Evolutionary conservation across 2,329 filamentous ascomycete genomes (phyloP), one percentile per base, ranked within the genome.

Genomic region (Calonectria pauciramosa): DNA sequence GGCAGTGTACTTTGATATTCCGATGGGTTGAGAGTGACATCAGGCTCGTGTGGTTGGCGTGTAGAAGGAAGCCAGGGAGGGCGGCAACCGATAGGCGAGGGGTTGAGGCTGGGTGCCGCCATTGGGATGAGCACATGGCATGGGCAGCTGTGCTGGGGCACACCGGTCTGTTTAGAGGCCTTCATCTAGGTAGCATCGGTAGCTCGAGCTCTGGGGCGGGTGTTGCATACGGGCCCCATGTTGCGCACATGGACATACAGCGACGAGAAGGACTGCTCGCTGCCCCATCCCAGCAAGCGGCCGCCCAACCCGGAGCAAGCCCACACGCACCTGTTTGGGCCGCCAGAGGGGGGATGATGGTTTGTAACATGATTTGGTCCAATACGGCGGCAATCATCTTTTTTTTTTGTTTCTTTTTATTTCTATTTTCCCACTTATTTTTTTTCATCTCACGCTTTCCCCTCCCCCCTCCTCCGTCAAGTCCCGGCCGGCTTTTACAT

Each of bases 241-340:
- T 11, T 18, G 16, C 23, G 54, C 30, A 23, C 38, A 14, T 36
- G 32, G 30, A 59, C 28, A 36, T 51, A 16, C 36, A 49, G 38
- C 2, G 41, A 44, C 18, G 41, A 44, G 41, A 44, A n/a, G 16
- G 18, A 44, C 41, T 32, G 41, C 41, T 68, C n/a, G 38, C 38
- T 47, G 18, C 18, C 52, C 51, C 51, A 54, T 60, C 54, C 54
- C 16, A 34, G 23, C 23, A 4, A 51, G 14, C 47, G 28, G 56
- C 47, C 47, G 28, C 14, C 68, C 68, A 54, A 70, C 67, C 16
- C 52, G n/a, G 26, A 49, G 56, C 68, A 52, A 70, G 68, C 34
- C 47, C 59, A 64, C 68, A 70, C 56, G 68, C 44, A 52, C 51
- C 51, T n/a, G 36, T n/a, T 44, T n/a, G 34, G 26, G 36, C 26